phyloP scores from a whole-genome alignment of 495 filamentous ascomycete genomes.

The Aspergillus taichungensis region DNA sequence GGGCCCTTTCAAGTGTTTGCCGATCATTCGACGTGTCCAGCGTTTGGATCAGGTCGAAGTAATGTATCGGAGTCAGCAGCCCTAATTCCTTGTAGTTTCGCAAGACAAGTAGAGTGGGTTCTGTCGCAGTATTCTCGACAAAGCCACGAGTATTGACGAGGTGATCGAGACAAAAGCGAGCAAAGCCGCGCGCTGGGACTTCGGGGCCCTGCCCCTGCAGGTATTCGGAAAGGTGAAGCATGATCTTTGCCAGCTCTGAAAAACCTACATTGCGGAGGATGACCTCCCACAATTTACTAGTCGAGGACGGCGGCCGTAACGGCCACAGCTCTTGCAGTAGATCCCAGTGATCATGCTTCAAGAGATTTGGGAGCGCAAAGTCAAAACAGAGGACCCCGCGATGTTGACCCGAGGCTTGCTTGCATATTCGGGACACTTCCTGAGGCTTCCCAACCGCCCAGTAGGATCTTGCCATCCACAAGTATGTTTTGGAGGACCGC shows the following conservation, averaged over 20 bases:
- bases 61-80: slow-evolving; percentile 15
- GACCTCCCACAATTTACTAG: slow-evolving; percentile 5
- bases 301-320: slow-evolving; percentile 4
- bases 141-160: slow-evolving; percentile 13
- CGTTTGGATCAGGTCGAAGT: slow-evolving; percentile 19
- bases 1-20: slow-evolving; percentile 17
- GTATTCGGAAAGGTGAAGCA: slow-evolving; percentile 13
- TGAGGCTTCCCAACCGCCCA: slow-evolving; percentile 6
- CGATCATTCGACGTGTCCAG: slow-evolving; percentile 17
- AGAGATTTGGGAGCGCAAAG: slow-evolving; percentile 22
- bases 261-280: slow-evolving; percentile 3
- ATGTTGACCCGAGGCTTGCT: slow-evolving; percentile 19
- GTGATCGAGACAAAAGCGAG: slow-evolving; percentile 13
- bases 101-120: slow-evolving; percentile 22
- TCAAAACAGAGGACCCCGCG: slow-evolving; percentile 13
- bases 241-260: slow-evolving; percentile 5
- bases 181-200: slow-evolving; percentile 6
- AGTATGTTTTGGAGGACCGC: slow-evolving; percentile 30
- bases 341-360: slow-evolving; percentile 30
- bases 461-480: slow-evolving; percentile 22
- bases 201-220: slow-evolving; percentile 2
- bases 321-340: slow-evolving; percentile 11
- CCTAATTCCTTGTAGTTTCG: slow-evolving; percentile 13
- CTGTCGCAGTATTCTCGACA: slow-evolving; percentile 16
- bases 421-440: slow-evolving; percentile 22